phyloP scores from a whole-genome alignment of 495 filamentous ascomycete genomes.

The Bryoglossum gracile region DNA sequence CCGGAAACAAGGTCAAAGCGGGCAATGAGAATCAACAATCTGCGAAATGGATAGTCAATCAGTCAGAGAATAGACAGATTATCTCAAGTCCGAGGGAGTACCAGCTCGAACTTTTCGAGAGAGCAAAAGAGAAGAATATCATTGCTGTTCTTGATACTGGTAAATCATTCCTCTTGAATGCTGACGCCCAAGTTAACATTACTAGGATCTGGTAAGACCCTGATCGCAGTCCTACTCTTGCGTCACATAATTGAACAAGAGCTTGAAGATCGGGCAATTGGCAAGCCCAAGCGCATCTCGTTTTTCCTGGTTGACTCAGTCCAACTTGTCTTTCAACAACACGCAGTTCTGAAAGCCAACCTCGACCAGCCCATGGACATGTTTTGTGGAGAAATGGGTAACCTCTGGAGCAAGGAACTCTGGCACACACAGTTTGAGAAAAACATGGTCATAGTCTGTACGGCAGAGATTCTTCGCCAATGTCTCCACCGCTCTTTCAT shows the following conservation, averaged over 20 bases:
- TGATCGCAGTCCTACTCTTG: conserved; percentile 86
- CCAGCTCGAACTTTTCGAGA: conserved; percentile 86
- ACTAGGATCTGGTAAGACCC: conserved; percentile 86
- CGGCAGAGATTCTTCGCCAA: conserved; percentile 75
- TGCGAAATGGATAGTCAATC: conserved; percentile 29
- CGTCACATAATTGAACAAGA: conserved; percentile 73
- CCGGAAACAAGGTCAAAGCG: conserved; percentile 5
- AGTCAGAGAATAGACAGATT: conserved; percentile 36
- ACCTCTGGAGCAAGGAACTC: conserved; percentile 55
- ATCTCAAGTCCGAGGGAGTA: conserved; percentile 80
- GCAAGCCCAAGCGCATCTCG: conserved; percentile 54
- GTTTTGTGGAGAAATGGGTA: conserved; percentile 69
- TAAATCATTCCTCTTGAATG: conserved; percentile 24
- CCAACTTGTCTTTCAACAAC: conserved; percentile 85
- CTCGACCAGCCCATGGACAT: conserved; percentile 73
- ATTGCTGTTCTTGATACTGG: conserved; percentile 96
- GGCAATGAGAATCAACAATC: conserved; percentile 32
- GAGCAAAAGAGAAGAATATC: conserved; percentile 77
- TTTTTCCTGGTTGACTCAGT: conserved; percentile 90
- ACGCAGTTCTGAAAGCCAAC: conserved; percentile 74
- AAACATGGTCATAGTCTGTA: conserved; percentile 89
- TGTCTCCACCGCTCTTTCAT: conserved; percentile 78
- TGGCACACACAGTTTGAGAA: conserved; percentile 63
- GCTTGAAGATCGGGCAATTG: conserved; percentile 58
- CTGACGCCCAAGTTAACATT: background rate